phyloP scores from a whole-genome alignment of 2,329 filamentous ascomycete species.

The Colletotrichum neosansevieriae region DNA sequence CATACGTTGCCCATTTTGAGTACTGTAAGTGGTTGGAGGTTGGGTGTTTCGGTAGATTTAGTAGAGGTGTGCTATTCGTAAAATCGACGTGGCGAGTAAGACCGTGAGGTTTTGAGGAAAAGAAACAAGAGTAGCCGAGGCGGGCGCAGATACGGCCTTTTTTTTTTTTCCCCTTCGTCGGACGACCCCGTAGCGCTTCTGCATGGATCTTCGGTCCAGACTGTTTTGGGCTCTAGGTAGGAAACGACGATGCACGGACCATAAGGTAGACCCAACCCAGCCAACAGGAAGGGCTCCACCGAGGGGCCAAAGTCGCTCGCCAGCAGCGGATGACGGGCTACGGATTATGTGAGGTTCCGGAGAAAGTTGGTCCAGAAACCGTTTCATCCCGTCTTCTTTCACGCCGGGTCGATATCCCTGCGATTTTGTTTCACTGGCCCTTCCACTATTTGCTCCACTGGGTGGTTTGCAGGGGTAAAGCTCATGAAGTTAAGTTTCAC shows the following conservation, averaged over 20 bases:
- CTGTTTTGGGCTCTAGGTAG: constrained; percentile 5
- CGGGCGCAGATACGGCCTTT: constrained; percentile 20
- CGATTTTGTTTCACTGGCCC: constrained; percentile 10
- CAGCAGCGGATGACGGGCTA: background rate
- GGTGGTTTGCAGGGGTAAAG: constrained; percentile 11
- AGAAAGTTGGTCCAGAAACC: background rate
- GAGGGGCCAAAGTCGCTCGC: background rate
- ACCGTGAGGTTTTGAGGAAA: constrained; percentile 7
- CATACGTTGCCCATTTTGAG: constrained; percentile 43
- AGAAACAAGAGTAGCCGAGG: constrained; percentile 3
- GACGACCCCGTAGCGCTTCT: constrained; percentile 28
- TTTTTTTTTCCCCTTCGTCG: constrained; percentile 19
- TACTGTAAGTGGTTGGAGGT: background rate
- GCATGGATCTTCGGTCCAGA: constrained; percentile 36
- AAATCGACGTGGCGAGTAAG: background rate
- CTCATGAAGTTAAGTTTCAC: background rate
- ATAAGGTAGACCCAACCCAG: no score
- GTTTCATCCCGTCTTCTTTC: constrained; percentile 29
- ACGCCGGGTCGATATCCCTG: constrained; percentile 11
- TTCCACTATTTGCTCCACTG: background rate
- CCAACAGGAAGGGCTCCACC: no score
- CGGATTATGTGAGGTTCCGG: constrained; percentile 17
- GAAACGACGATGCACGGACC: background rate
- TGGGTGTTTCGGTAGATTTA: background rate
- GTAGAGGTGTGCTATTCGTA: background rate